A percentile compares a stretch with the other conserved stretches of the same genome.
These are phyloP conservation scores for Colletotrichum lupini DNA, from an alignment of 2,329 filamentous ascomycete species.

Conservation along the genomic window DNA sequence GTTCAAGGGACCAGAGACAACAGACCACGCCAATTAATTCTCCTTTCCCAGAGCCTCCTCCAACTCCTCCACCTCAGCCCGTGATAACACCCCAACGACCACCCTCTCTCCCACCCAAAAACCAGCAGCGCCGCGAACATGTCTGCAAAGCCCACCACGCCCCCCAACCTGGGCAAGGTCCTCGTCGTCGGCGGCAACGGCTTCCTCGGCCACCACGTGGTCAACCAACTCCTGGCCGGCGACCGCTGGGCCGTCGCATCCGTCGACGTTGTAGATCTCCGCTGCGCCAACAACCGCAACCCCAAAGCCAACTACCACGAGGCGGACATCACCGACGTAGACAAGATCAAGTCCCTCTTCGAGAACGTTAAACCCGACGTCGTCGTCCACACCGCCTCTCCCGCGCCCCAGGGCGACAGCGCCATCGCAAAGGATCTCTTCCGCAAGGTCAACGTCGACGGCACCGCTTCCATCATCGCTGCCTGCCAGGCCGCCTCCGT, in stretches of 20 bases:
- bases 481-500: conserved; percentile 78
- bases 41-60: neutral
- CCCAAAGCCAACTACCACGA: conserved; percentile 73
- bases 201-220: conserved; percentile 86
- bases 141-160: conserved; percentile 43
- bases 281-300: conserved; percentile 76
- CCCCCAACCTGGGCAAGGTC: conserved; percentile 70
- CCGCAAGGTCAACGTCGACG: conserved; percentile 87
- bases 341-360: conserved; percentile 72
- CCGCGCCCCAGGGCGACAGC: conserved; percentile 65
- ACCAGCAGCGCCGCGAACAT: conserved; percentile 13
- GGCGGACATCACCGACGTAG: conserved; percentile 79
- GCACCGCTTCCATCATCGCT: conserved; percentile 81
- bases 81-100: neutral
- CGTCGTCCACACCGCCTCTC: conserved; percentile 91
- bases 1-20: conserved; percentile 7
- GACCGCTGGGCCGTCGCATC: conserved; percentile 55
- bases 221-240: conserved; percentile 73
- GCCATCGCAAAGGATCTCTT: conserved; percentile 70
- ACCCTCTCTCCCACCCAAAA: neutral
- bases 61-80: neutral
- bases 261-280: conserved; percentile 79
- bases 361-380: conserved; percentile 77
- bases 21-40: conserved; percentile 5
- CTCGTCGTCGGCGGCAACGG: conserved; percentile 86